Percentiles rank a stretch among this genome's conserved stretches.
Conservation (phyloP, 148 eudicot genomes). For the Nepenthes mirabilis region DNA sequence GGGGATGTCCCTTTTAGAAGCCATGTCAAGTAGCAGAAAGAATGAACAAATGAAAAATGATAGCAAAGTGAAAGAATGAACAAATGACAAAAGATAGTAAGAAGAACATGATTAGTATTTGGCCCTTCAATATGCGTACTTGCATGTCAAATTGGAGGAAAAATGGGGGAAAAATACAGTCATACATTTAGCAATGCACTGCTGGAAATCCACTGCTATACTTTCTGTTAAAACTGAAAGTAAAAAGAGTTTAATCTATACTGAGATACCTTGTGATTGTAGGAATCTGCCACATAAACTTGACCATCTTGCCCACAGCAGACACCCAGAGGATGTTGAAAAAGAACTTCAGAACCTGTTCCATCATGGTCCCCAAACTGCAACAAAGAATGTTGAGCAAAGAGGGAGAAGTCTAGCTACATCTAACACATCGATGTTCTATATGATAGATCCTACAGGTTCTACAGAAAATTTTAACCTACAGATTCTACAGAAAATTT, state of each 20-base stretch:
- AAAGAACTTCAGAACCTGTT: conserved; percentile 80
- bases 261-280: conserved; percentile 77
- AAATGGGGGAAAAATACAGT: too few species aligned
- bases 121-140: too few species aligned
- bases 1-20: too few species aligned
- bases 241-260: not conserved
- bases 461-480: not conserved
- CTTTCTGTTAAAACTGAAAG: not conserved
- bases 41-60: too few species aligned
- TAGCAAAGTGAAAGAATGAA: too few species aligned
- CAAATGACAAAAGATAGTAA: too few species aligned
- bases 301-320: conserved; percentile 66
- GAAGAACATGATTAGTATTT: too few species aligned
- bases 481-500: too few species aligned
- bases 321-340: conserved; percentile 93
- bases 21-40: too few species aligned
- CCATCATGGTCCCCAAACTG: conserved; percentile 98
- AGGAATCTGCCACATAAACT: conserved; percentile 85
- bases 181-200: not conserved
- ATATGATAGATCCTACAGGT: not conserved
- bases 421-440: not conserved
- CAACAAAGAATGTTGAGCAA: conserved; percentile 6
- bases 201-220: not conserved
- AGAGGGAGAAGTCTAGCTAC: conserved; percentile 3
- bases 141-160: too few species aligned